Percentiles rank a stretch among this genome's conserved stretches.
Evolutionary conservation across 2,329 filamentous ascomycete species (phyloP).

Genomic region (Arthrobotrys iridis): DNA sequence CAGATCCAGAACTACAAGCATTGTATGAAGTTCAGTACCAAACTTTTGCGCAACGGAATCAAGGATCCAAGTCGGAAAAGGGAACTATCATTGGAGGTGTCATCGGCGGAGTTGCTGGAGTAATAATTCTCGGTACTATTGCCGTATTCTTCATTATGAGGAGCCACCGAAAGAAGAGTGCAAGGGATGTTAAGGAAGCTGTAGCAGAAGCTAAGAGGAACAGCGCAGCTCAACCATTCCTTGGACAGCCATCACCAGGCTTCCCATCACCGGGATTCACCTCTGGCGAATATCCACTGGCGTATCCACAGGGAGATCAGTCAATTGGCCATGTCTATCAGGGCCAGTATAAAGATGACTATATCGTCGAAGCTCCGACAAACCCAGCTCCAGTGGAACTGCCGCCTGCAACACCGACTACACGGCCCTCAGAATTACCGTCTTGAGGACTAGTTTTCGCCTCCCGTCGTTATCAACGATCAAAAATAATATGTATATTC

Average conservation of each 20-base stretch:
- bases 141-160: conserved; percentile 49
- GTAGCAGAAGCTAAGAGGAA: conserved; percentile 38
- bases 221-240: conserved; percentile 44
- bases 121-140: conserved; percentile 21
- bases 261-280: conserved; percentile 34
- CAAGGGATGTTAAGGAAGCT: conserved; percentile 41
- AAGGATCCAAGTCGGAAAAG: conserved; percentile 35
- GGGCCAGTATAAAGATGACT: conserved; percentile 30
- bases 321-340: background rate
- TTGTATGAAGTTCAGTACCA: conserved; percentile 47
- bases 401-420: background rate
- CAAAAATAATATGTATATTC: background rate
- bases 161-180: conserved; percentile 44
- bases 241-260: conserved; percentile 38
- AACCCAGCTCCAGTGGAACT: conserved; percentile 33
- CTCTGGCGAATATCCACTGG: conserved; percentile 8
- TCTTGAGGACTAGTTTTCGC: background rate
- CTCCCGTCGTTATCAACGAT: too few relatives aligned
- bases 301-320: background rate
- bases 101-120: conserved; percentile 46
- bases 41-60: conserved; percentile 21
- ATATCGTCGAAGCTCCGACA: conserved; percentile 22
- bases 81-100: conserved; percentile 46
- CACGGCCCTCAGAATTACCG: conserved; percentile 17
- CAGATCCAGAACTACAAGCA: conserved; percentile 24